These are phyloP conservation scores for Fusarium secorum DNA, from an alignment of 2,329 filamentous ascomycete genomes.

Conservation along the genomic window DNA sequence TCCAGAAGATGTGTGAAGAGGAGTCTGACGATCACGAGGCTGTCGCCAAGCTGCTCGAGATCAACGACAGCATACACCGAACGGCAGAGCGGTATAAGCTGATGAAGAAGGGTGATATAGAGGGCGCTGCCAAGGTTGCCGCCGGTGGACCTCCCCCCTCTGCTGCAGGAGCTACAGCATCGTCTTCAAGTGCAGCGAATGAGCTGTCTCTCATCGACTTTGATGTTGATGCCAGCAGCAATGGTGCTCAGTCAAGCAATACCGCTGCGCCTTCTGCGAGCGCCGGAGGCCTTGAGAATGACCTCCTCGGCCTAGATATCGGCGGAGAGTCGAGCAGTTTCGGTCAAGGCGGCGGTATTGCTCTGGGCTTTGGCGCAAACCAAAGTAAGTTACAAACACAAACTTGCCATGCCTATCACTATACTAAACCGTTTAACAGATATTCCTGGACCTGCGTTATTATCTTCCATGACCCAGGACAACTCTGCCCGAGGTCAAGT, in stretches of 20 bases:
- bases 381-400: conserved; percentile 60
- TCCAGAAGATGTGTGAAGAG: conserved; percentile 99
- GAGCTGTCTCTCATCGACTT: conserved; percentile 96
- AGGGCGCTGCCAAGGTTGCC: conserved; percentile 82
- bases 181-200: conserved; percentile 54
- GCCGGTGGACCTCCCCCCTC: conserved; percentile 69
- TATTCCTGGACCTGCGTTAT: conserved; percentile 69
- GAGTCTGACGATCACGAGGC: conserved; percentile 97
- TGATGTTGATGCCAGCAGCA: conserved; percentile 65
- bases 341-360: conserved; percentile 81
- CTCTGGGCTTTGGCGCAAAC: conserved; percentile 78
- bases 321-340: conserved; percentile 67
- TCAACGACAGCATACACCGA: conserved; percentile 98
- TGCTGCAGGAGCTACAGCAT: conserved; percentile 69
- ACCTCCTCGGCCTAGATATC: conserved; percentile 87
- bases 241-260: conserved; percentile 47
- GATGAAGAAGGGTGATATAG: conserved; percentile 92
- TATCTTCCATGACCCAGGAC: conserved; percentile 69
- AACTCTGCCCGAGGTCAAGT: conserved; percentile 62
- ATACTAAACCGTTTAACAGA: conserved; percentile 51
- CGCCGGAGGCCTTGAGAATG: conserved; percentile 80
- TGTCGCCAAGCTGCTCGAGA: conserved; percentile 92
- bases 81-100: conserved; percentile 96
- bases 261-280: conserved; percentile 49
- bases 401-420: background rate